Percentiles rank a stretch among this genome's conserved stretches.
phyloP scores from a whole-genome alignment of 116 monocot species.

The Cymodocea nodosa region DNA sequence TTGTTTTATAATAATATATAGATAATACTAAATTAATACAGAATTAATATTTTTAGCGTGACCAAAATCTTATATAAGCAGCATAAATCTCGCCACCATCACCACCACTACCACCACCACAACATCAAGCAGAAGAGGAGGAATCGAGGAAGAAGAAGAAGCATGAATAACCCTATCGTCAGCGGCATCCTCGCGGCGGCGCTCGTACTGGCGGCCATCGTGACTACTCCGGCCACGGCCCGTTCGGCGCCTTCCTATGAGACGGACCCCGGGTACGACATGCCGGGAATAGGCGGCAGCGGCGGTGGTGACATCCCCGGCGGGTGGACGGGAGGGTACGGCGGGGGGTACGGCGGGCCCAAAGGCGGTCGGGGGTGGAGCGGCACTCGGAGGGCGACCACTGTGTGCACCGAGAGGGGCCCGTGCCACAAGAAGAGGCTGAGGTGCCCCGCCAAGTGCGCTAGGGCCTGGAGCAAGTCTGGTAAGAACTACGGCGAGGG shows the following conservation, averaged over 20 bases:
- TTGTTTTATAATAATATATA: too few species aligned
- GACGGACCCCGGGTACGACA: slow-evolving; percentile 4
- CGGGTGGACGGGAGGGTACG: slow-evolving; percentile 30
- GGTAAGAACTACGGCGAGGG: slow-evolving; percentile 45
- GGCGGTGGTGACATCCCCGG: too few species aligned
- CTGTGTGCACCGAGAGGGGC: slow-evolving; percentile 35
- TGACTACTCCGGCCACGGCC: neutral
- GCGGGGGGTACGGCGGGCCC: slow-evolving; percentile 31
- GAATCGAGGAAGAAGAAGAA: too few species aligned
- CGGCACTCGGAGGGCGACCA: slow-evolving; percentile 22
- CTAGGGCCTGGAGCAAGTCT: slow-evolving; percentile 37
- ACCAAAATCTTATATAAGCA: too few species aligned
- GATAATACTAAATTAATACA: too few species aligned
- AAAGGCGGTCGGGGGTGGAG: slow-evolving; percentile 22
- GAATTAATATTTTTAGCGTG: too few species aligned
- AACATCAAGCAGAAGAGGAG: too few species aligned
- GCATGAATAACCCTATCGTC: too few species aligned
- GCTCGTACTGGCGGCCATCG: slow-evolving; percentile 10
- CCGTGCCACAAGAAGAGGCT: slow-evolving; percentile 52
- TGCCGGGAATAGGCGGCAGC: slow-evolving; percentile 16
- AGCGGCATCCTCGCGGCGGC: neutral
- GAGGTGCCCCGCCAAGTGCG: slow-evolving; percentile 56
- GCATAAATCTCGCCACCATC: too few species aligned
- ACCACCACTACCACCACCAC: too few species aligned
- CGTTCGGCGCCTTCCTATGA: neutral